Evolutionary conservation across 805 yeast species (phyloP), one percentile per base, ranked within the genome.

Genomic region (Alloascoidea africana): DNA sequence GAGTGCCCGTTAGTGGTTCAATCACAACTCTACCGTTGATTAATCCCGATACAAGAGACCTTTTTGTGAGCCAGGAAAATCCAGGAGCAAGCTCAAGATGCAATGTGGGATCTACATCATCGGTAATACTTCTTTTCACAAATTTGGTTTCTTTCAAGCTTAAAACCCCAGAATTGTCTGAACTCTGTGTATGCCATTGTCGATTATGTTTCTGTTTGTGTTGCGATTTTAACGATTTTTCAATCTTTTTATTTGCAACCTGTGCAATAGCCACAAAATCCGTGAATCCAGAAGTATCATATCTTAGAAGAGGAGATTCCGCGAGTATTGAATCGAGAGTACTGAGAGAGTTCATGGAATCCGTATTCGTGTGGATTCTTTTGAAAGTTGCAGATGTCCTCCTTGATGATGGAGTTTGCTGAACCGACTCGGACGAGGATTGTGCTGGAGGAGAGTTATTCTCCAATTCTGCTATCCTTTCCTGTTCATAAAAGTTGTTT

Each of bases 1-100:
- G n/a, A n/a, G n/a, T n/a, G n/a, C 89, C 87, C 37, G 84, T 73
- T 5, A 87, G 70, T 0, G 98, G 98, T 55, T 86, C 94, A 32
- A 89, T 76, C 2, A 74, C 65, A 4, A 84, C 85, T 34, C 80
- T 66, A 3, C 93, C 93, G 37, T 86, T 95, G 19, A 81, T 68
- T 44, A 89, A 65, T 14, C 76, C 68, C 34, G 65, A 55, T 64
- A 86, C 62, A 39, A 87, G 67, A 8, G 74, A 59, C 40, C 81
- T 66, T 43, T 71, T 68, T 37, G 65, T 71, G 40, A 76, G 66
- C 72, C 76, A 76, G 17, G 77, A 64, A 37, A 77, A 54, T 14
- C 78, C 75, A 2, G 77, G 74, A 0, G 87, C 76, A 32, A 57
- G 51, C 41, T 79, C 87, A 16, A 81, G 55, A 43, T 73, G 68